These are phyloP conservation scores for Hypoxylon sp. DNA, from an alignment of 2,329 filamentous ascomycete species.

Conservation along the genomic window DNA sequence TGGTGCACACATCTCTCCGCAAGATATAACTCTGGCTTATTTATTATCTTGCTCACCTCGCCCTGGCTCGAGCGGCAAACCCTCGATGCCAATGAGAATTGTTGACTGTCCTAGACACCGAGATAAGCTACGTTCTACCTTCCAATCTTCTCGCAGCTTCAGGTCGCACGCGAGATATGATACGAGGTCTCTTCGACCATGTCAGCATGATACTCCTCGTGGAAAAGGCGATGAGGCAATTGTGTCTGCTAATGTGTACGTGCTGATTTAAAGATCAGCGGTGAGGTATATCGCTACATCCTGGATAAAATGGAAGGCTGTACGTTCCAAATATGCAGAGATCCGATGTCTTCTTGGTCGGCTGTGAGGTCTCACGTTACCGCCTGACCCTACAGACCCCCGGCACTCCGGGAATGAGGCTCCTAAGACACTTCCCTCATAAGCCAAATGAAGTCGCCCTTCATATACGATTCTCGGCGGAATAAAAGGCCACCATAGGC, in stretches of 20 bases:
- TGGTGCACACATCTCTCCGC: neutral
- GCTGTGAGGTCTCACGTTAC: neutral
- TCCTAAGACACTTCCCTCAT: neutral
- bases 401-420: neutral
- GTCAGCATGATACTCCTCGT: neutral
- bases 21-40: conserved; percentile 13
- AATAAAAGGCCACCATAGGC: neutral
- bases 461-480: neutral
- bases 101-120: conserved; percentile 1
- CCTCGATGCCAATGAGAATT: conserved; percentile 1
- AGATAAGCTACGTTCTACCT: conserved; percentile 26
- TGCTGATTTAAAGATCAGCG: conserved; percentile 7
- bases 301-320: neutral
- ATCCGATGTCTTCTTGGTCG: neutral
- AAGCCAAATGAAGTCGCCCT: neutral
- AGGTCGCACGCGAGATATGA: conserved; percentile 16
- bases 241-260: conserved; percentile 1
- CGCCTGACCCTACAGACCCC: neutral
- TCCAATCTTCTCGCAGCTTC: conserved; percentile 9
- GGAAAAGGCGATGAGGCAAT: conserved; percentile 11
- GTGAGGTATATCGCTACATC: conserved; percentile 1
- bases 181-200: conserved; percentile 13
- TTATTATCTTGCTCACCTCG: conserved; percentile 27
- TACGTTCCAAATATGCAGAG: neutral
- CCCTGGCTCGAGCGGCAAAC: conserved; percentile 24